Conservation (phyloP, 1,139 yeast species). For the Candida neerlandica region DNA sequence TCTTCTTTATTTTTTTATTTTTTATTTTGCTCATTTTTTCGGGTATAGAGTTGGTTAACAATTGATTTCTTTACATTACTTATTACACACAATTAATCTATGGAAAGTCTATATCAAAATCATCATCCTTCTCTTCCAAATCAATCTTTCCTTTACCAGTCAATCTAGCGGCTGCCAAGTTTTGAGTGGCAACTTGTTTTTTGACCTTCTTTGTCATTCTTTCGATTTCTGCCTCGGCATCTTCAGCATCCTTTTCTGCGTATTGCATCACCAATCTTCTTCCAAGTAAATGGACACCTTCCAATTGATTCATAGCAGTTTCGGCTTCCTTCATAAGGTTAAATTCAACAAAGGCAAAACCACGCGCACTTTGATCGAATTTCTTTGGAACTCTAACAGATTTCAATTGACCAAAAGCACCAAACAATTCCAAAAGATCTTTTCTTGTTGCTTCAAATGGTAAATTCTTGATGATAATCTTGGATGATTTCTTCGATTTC, state of each 20-base stretch:
- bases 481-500: constrained; percentile 52
- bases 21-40: constrained; percentile 1
- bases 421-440: constrained; percentile 87
- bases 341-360: constrained; percentile 97
- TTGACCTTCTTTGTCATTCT: constrained; percentile 85
- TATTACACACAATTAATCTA: not conserved
- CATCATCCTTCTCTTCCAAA: constrained; percentile 56
- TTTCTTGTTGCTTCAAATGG: constrained; percentile 96
- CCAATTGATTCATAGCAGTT: constrained; percentile 90
- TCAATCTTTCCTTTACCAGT: constrained; percentile 78
- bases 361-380: constrained; percentile 92
- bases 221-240: constrained; percentile 88
- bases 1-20: constrained; percentile 1
- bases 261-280: constrained; percentile 94
- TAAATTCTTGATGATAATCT: constrained; percentile 91
- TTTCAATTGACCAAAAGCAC: constrained; percentile 90
- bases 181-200: constrained; percentile 78
- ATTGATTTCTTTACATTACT: not conserved
- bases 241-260: constrained; percentile 79
- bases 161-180: constrained; percentile 70
- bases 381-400: constrained; percentile 96
- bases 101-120: constrained; percentile 17
- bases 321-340: constrained; percentile 89
- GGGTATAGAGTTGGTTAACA: too few relatives aligned
- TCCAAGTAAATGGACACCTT: constrained; percentile 96